Evolutionary conservation across 1,284 basidiomycete species (phyloP), one percentile per base, ranked within the genome.

Genomic region (Boletus hoseneyae): DNA sequence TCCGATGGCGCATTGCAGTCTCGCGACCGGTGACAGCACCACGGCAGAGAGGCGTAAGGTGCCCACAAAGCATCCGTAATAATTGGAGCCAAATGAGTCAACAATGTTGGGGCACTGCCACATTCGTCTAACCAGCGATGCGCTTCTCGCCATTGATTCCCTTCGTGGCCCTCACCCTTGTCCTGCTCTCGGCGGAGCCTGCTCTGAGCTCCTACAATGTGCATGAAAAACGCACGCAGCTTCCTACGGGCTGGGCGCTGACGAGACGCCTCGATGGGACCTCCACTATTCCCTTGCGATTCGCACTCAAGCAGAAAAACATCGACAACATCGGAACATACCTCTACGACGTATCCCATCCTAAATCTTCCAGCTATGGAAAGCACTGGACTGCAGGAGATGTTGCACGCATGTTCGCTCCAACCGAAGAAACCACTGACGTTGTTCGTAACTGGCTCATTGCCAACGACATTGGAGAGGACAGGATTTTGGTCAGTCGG

Each of bases 311-410:
- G 13, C 76, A 76, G 54, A 58, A 55, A 15, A 72, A 75, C 58
- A 57, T 76, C 3, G 60, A 68, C 33, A 50, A 62, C 13, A 55
- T 77, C 21, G 68, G 67, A 38, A 57, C 63, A 5, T 64, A 62
- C 51, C 66, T 77, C 36, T 55, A 69, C 39, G 70, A 70, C 29
- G 68, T 77, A 6, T 74, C 75, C 29, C 65, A 73, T 43, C 76
- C 76, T 1, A 59, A 65, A 8, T 77, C 71, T 1, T 46, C 61
- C 2, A 66, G 63, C 57, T 78, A 73, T 47, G 75, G 75, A 6
- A 66, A 70, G 11, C 71, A 77, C 50, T 77, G 75, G 75, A 52
- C 60, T 3, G 55, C 71, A 16, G 64, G 58, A 8, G 58, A 72
- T 39, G 57, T 78, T 32, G 61, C 62, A 2, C 47, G 63, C 25